Conservation (phyloP, 1,284 basidiomycete genomes). For the Trametes polyzona region DNA sequence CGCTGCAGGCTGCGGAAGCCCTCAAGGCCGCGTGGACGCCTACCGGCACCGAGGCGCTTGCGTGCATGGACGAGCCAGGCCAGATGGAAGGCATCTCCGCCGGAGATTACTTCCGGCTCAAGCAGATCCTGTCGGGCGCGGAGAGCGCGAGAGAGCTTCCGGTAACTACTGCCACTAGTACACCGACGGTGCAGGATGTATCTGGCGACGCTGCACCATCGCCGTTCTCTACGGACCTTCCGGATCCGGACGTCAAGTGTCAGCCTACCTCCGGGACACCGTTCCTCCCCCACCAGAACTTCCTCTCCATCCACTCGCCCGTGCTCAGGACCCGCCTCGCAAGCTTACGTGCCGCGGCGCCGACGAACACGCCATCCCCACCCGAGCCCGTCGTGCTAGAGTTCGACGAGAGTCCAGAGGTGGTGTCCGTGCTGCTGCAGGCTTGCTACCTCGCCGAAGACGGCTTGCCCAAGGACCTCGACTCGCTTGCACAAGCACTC, state of each 20-base stretch:
- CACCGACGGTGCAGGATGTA: no score
- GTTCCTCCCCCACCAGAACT: constrained; percentile 46
- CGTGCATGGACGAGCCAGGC: background rate
- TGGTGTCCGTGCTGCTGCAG: background rate
- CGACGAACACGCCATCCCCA: background rate
- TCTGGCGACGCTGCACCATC: background rate
- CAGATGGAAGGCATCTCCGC: constrained; percentile 18
- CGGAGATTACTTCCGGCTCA: constrained; percentile 16
- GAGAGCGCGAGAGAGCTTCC: no score
- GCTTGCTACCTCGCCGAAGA: constrained; percentile 1
- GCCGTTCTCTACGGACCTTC: background rate
- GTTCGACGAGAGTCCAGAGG: background rate
- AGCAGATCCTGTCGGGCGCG: constrained; percentile 1
- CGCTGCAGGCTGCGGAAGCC: constrained; percentile 5
- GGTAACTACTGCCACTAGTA: no score
- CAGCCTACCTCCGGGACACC: constrained; percentile 18
- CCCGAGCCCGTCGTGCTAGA: background rate
- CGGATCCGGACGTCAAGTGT: background rate
- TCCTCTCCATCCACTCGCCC: constrained; percentile 47
- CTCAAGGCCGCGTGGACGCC: background rate
- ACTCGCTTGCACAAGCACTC: background rate
- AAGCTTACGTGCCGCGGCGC: background rate
- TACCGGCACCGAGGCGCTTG: background rate
- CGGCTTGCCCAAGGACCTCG: background rate
- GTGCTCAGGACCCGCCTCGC: constrained; percentile 38